phyloP scores from a whole-genome alignment of 345 rosid genomes.

The Conringia planisiliqua region DNA sequence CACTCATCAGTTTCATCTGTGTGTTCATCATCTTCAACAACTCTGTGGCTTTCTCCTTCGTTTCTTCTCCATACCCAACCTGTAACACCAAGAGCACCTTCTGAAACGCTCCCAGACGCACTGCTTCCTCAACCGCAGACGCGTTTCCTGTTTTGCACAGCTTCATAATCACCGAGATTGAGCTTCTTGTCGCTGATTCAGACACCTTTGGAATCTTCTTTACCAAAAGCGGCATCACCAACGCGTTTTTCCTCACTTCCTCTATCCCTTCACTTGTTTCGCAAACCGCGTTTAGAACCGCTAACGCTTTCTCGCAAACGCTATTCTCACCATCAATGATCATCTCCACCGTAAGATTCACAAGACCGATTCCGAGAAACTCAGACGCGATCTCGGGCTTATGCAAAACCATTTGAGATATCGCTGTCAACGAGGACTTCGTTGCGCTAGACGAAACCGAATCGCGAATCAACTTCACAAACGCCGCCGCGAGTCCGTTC shows the following conservation, averaged over 20 bases:
- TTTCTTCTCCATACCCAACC: slow-evolving; percentile 58
- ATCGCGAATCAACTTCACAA: slow-evolving; percentile 50
- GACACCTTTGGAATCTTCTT: slow-evolving; percentile 69
- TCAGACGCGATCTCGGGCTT: slow-evolving; percentile 21
- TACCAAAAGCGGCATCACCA: slow-evolving; percentile 55
- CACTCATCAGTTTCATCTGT: slow-evolving; percentile 38
- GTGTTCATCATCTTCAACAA: slow-evolving; percentile 61
- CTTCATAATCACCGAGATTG: slow-evolving; percentile 58
- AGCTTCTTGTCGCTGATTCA: slow-evolving; percentile 52
- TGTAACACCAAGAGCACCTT: slow-evolving; percentile 70
- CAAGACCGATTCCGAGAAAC: slow-evolving; percentile 50
- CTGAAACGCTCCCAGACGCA: slow-evolving; percentile 71
- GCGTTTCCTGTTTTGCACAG: slow-evolving; percentile 38
- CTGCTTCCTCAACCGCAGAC: slow-evolving; percentile 41
- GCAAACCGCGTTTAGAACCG: slow-evolving; percentile 55
- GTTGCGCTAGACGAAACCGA: slow-evolving; percentile 56
- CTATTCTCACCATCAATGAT: slow-evolving; percentile 47
- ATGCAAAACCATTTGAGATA: slow-evolving; percentile 43
- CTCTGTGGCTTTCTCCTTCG: slow-evolving; percentile 64
- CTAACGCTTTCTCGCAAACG: slow-evolving; percentile 57
- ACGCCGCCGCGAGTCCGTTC: slow-evolving; percentile 46
- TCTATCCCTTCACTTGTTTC: slow-evolving; percentile 41
- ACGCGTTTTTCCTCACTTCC: slow-evolving; percentile 37
- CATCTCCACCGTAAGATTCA: slow-evolving; percentile 49
- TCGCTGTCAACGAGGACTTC: slow-evolving; percentile 46